A percentile compares a stretch with the other conserved stretches of the same genome.
These are phyloP conservation scores for Ceratobasidium sp. DNA, from an alignment of 1,284 basidiomycete genomes.

Conservation along the genomic window DNA sequence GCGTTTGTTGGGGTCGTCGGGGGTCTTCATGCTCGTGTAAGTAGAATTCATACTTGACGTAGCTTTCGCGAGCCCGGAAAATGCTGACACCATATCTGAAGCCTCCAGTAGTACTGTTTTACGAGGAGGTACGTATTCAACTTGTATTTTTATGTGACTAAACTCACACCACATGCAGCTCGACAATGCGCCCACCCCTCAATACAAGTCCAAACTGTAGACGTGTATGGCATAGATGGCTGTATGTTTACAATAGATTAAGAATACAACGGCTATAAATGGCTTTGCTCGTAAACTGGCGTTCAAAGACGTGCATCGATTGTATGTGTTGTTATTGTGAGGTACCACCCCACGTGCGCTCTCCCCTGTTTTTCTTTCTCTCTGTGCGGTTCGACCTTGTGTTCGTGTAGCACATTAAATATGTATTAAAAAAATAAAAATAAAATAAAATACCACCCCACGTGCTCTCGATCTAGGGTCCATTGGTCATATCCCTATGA, in stretches of 20 bases:
- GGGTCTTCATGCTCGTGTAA: slow-evolving; percentile 36
- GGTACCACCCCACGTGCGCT: slow-evolving; percentile 25
- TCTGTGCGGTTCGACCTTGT: no score
- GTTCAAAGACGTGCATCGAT: no score
- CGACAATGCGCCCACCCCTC: slow-evolving; percentile 23
- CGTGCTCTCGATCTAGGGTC: slow-evolving; percentile 33
- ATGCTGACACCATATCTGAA: not conserved
- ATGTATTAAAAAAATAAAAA: no score
- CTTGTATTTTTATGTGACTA: not conserved
- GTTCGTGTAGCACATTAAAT: no score
- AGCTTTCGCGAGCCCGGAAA: not conserved
- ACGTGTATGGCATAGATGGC: not conserved
- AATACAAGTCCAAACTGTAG: slow-evolving; percentile 25
- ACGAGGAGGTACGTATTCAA: slow-evolving; percentile 31
- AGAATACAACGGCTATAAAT: not conserved
- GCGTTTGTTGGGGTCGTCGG: slow-evolving; percentile 37
- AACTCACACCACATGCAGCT: slow-evolving; percentile 4
- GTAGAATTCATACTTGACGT: not conserved
- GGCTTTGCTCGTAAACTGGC: not conserved
- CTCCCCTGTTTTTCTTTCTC: no score
- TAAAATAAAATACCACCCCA: slow-evolving; percentile 15
- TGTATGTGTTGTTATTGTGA: not conserved
- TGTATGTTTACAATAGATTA: not conserved
- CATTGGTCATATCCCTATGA: not conserved
- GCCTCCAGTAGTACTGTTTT: slow-evolving; percentile 41